Percentiles rank a stretch among this genome's conserved stretches.
phyloP scores from a whole-genome alignment of 1,139 yeast genomes.

The Wickerhamomyces sp. region DNA sequence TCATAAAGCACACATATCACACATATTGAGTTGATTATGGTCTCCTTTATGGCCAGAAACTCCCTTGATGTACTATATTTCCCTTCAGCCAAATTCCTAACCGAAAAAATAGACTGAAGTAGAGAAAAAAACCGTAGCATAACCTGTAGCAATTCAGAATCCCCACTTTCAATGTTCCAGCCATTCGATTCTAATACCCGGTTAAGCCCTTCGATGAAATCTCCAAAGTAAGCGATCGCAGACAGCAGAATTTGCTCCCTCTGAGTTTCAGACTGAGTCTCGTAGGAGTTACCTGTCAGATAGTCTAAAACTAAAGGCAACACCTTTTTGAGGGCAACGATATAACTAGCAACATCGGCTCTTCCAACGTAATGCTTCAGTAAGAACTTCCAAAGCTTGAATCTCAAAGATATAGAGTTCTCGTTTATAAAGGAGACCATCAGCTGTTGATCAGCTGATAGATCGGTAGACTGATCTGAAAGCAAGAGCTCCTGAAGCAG shows the following conservation, averaged over 20 bases:
- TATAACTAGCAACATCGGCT: conserved; percentile 36
- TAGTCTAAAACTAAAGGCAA: conserved; percentile 38
- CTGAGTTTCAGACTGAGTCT: conserved; percentile 14
- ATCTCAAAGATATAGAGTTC: conserved; percentile 62
- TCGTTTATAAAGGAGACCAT: conserved; percentile 54
- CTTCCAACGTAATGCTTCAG: conserved; percentile 52
- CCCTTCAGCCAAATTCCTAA: conserved; percentile 23
- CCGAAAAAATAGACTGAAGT: conserved; percentile 36
- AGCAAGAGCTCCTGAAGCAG: conserved; percentile 51
- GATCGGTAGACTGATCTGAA: conserved; percentile 13
- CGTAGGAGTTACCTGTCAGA: conserved; percentile 27
- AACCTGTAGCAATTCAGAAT: neutral
- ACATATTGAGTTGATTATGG: conserved; percentile 38
- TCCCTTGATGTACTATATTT: conserved; percentile 10
- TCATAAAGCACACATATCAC: conserved; percentile 33
- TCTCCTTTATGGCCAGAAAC: conserved; percentile 45
- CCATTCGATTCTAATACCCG: conserved; percentile 12
- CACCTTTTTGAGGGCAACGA: conserved; percentile 52
- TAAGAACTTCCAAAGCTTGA: conserved; percentile 74
- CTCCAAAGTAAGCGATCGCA: conserved; percentile 44
- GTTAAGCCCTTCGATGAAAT: conserved; percentile 29
- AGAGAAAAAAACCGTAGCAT: conserved; percentile 27
- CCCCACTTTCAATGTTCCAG: conserved; percentile 16
- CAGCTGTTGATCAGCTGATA: conserved; percentile 37
- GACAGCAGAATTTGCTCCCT: conserved; percentile 31